Evolutionary conservation across 805 yeast species (phyloP).

Genomic region (Saccharomycopsis oosterbeekiorum): DNA sequence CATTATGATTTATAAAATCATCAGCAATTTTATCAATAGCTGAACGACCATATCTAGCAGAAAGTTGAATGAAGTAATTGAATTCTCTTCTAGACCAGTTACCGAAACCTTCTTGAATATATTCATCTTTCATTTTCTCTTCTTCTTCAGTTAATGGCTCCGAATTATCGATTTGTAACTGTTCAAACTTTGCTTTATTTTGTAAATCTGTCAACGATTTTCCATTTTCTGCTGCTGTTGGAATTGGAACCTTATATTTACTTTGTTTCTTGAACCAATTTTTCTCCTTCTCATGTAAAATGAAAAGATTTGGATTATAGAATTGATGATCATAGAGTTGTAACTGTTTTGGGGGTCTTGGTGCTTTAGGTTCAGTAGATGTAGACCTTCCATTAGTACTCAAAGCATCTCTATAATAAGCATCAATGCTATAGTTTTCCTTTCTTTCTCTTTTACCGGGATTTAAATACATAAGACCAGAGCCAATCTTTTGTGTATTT

Average conservation of each 20-base stretch:
- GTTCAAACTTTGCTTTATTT: constrained; percentile 29
- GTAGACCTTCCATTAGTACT: constrained; percentile 57
- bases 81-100: constrained; percentile 88
- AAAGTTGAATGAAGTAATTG: constrained; percentile 62
- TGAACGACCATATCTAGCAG: constrained; percentile 75
- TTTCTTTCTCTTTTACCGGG: constrained; percentile 80
- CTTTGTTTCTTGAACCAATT: constrained; percentile 63
- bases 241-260: constrained; percentile 52
- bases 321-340: constrained; percentile 87
- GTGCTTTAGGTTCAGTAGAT: constrained; percentile 41
- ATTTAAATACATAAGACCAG: constrained; percentile 61
- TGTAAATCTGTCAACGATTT: constrained; percentile 8
- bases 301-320: constrained; percentile 65
- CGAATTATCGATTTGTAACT: constrained; percentile 65
- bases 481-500: constrained; percentile 34
- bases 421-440: constrained; percentile 79
- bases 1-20: constrained; percentile 56
- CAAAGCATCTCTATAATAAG: constrained; percentile 73
- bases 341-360: constrained; percentile 77
- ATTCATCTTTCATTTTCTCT: constrained; percentile 47
- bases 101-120: constrained; percentile 57
- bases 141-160: constrained; percentile 80
- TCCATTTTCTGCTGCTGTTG: constrained; percentile 31
- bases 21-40: constrained; percentile 57
- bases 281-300: constrained; percentile 72